phyloP scores from a whole-genome alignment of 805 yeast genomes.

The Candida sithepensis region DNA sequence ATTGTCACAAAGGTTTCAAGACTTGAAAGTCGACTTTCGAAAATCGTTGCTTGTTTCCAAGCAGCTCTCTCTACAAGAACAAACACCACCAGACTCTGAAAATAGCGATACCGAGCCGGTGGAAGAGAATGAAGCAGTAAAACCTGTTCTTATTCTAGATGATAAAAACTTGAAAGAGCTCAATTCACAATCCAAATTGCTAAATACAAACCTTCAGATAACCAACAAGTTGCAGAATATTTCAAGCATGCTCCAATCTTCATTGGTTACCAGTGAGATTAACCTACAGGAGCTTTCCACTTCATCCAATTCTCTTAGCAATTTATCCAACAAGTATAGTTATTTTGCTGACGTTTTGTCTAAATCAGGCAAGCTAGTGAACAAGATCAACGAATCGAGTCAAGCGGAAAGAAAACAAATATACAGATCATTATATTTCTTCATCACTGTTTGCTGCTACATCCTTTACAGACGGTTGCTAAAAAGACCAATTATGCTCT shows the following conservation, averaged over 20 bases:
- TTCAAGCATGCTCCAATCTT: conserved; percentile 44
- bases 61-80: conserved; percentile 15
- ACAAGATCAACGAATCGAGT: conserved; percentile 50
- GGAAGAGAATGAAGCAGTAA: conserved; percentile 1
- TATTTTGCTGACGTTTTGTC: conserved; percentile 39
- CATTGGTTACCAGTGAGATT: conserved; percentile 48
- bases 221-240: conserved; percentile 46
- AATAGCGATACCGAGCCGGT: conserved; percentile 6
- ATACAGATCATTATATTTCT: conserved; percentile 44
- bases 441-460: conserved; percentile 43
- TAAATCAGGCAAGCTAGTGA: conserved; percentile 43
- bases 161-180: conserved; percentile 26
- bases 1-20: conserved; percentile 22
- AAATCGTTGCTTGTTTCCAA: conserved; percentile 25
- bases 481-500: conserved; percentile 38
- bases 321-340: conserved; percentile 39
- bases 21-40: conserved; percentile 26
- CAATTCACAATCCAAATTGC: conserved; percentile 37
- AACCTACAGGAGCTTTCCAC: conserved; percentile 45
- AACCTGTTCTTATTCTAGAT: conserved; percentile 25
- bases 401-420: conserved; percentile 45
- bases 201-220: conserved; percentile 43
- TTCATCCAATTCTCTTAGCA: conserved; percentile 40
- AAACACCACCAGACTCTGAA: background rate
- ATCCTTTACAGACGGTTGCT: conserved; percentile 48